Evolutionary conservation across 1,284 basidiomycete genomes (phyloP), one percentile per base, ranked within the genome.

Genomic region (Ganoderma meredithae): DNA sequence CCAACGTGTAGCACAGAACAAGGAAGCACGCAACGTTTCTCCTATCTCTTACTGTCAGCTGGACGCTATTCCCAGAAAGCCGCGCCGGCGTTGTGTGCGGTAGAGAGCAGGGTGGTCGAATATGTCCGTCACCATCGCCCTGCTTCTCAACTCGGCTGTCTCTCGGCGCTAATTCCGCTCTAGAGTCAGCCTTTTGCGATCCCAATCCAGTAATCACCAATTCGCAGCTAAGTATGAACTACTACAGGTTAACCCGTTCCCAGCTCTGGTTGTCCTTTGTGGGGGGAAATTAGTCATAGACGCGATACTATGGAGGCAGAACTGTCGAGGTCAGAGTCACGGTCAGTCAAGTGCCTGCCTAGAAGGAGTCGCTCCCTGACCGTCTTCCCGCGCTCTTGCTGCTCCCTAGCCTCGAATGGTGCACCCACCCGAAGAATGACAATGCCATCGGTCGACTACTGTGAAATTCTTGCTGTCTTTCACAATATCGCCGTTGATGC

Each of bases 1-100:
- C 47, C 62, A 66, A 53, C 71, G 71, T 69, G 71, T 65, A 67
- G 71, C 69, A 62, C 67, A 62, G 69, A 66, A 69, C 59, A 33
- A 62, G 60, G 52, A 60, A 63, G 27, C 58, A 39, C 13, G 22
- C 17, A 65, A 63, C 64, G 65, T 60, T 65, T 67, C 64, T 58
- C 39, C 43, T 25, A 31, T 17, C 17, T 25, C 68, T 68, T 70
- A 67, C 67, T 65, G 61, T 66, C 62, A 36, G 33, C 66, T 49
- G 62, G 36, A 63, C 62, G 49, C 41, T 33, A 8, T 60, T 49
- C 63, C 66, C 49, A 52, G 66, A 47, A 59, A 40, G 52, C 31
- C 55, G 15, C 40, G 60, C 60, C 25, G 56, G n/a, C 56, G 60
- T 66, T 56, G 66, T 22, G 39, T n/a, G 47, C 63, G 55, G 64